Evolutionary conservation across 2,329 filamentous ascomycete genomes (phyloP).

Genomic region (Fusarium tupiense): DNA sequence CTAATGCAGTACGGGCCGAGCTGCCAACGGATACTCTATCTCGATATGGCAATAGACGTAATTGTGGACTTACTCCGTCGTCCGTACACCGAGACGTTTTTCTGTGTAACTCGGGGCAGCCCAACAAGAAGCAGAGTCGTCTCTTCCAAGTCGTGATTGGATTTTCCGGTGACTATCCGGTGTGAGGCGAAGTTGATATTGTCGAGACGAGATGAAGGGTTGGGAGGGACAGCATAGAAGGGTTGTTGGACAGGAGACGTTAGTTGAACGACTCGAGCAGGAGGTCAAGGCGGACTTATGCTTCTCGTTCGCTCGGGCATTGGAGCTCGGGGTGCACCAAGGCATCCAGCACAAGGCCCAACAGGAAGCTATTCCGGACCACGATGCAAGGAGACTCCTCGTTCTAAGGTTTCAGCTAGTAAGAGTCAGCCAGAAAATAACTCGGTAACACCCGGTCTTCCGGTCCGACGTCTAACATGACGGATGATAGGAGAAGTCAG

Average conservation of each 20-base stretch:
- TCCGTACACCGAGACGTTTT: not conserved
- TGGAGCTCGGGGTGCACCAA: not conserved
- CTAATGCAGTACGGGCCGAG: slow-evolving; percentile 34
- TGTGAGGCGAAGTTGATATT: not conserved
- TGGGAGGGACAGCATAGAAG: not conserved
- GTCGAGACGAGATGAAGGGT: not conserved
- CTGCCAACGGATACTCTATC: slow-evolving; percentile 13
- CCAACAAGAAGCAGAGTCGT: slow-evolving; percentile 10
- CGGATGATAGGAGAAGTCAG: slow-evolving; percentile 6
- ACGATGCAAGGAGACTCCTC: not conserved
- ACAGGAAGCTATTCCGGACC: slow-evolving; percentile 29
- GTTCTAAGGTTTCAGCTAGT: slow-evolving; percentile 21
- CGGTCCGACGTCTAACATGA: not conserved
- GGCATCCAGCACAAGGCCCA: slow-evolving; percentile 8
- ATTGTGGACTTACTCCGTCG: not conserved
- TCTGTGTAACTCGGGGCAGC: slow-evolving; percentile 18
- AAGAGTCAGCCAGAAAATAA: not conserved
- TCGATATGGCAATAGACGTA: slow-evolving; percentile 8
- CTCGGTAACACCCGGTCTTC: slow-evolving; percentile 14
- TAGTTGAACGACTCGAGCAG: not conserved
- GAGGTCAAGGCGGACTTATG: not conserved
- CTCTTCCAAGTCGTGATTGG: slow-evolving; percentile 16
- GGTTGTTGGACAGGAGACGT: not conserved
- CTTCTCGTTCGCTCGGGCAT: not conserved
- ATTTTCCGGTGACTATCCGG: not conserved